A percentile compares a stretch with the other conserved stretches of the same genome.
Evolutionary conservation across 768 basidiomycete species (phyloP).

Genomic region (Lactifluus piperatus): DNA sequence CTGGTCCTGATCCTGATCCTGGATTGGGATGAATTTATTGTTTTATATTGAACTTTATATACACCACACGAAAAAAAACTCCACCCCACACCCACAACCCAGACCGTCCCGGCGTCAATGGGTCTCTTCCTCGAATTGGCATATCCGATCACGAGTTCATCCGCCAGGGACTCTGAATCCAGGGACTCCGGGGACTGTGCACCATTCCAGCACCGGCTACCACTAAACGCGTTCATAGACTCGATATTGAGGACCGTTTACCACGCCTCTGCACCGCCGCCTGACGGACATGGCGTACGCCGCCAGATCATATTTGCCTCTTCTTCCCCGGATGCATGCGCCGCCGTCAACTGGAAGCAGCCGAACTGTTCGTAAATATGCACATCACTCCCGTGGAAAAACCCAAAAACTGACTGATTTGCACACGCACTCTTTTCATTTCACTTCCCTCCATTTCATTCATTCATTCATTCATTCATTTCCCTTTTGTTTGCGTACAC

Average conservation of each 20-base stretch:
- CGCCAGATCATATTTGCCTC: conserved; percentile 88
- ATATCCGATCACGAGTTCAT: conserved; percentile 46
- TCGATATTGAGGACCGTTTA: conserved; percentile 79
- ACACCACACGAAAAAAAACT: neutral
- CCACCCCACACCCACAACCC: conserved; percentile 4
- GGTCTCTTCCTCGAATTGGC: conserved; percentile 82
- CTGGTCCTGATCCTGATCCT: conserved; percentile 2
- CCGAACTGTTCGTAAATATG: conserved; percentile 71
- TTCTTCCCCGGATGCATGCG: conserved; percentile 83
- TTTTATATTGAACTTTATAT: conserved; percentile 16
- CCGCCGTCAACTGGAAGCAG: conserved; percentile 97
- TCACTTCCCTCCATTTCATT: neutral
- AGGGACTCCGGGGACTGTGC: conserved; percentile 33
- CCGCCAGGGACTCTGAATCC: neutral
- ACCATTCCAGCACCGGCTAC: conserved; percentile 43
- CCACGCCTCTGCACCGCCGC: conserved; percentile 46
- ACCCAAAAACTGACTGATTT: neutral
- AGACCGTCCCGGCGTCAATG: conserved; percentile 53
- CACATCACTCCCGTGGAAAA: neutral
- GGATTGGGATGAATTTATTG: neutral
- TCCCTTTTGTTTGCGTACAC: neutral
- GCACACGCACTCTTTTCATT: neutral
- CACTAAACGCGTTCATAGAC: conserved; percentile 80
- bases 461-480: conserved; percentile 1
- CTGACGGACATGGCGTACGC: conserved; percentile 40